Conservation (phyloP, 2,329 filamentous ascomycete species). For the Fusarium sp. region DNA sequence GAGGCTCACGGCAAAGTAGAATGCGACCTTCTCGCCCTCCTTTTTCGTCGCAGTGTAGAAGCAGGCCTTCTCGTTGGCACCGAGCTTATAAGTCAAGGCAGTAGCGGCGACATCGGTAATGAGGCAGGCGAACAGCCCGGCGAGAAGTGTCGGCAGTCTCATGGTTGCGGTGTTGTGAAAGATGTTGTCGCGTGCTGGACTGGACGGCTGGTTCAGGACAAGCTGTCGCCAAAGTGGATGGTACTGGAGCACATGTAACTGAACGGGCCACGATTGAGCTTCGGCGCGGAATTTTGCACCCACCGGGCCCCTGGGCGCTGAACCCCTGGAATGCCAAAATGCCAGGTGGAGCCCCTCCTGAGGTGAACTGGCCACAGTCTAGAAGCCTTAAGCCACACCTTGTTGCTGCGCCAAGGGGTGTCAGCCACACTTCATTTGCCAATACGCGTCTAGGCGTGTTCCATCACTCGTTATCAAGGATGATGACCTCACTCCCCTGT, state of each 20-base stretch:
- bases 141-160: constrained; percentile 72
- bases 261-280: constrained; percentile 48
- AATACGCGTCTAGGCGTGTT: constrained; percentile 32
- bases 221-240: constrained; percentile 43
- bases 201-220: constrained; percentile 44
- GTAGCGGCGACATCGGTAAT: constrained; percentile 83
- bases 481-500: constrained; percentile 41
- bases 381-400: constrained; percentile 34
- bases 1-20: constrained; percentile 92
- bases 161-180: constrained; percentile 59
- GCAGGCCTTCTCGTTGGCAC: constrained; percentile 93
- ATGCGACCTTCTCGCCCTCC: constrained; percentile 89
- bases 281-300: constrained; percentile 45
- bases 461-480: constrained; percentile 21
- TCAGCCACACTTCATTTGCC: constrained; percentile 29
- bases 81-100: constrained; percentile 92
- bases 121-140: constrained; percentile 78
- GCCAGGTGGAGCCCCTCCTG: constrained; percentile 23
- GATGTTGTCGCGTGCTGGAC: constrained; percentile 45
- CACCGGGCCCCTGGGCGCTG: constrained; percentile 36
- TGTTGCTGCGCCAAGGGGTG: background rate
- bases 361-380: constrained; percentile 5
- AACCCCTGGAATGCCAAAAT: background rate
- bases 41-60: constrained; percentile 88
- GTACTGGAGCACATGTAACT: constrained; percentile 29